phyloP scores from a whole-genome alignment of 2,329 filamentous ascomycete species.

The Moelleriella libera region DNA sequence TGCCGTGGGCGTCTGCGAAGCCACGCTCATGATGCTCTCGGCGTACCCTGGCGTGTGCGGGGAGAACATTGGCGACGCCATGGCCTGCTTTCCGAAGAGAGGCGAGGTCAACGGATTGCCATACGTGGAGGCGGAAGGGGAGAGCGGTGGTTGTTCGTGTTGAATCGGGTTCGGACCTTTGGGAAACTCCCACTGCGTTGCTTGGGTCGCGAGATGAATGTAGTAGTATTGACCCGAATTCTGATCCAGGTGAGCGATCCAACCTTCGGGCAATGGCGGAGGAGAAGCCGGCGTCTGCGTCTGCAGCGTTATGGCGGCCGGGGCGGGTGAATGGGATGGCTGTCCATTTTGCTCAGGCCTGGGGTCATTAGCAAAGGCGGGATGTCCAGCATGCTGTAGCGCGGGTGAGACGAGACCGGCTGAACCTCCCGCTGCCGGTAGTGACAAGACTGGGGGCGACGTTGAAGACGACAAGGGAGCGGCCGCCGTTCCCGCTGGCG shows the following conservation, averaged over 20 bases:
- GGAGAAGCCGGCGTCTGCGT: slow-evolving; percentile 60
- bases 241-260: slow-evolving; percentile 93
- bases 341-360: slow-evolving; percentile 39
- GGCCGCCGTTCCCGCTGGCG: not conserved
- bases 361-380: slow-evolving; percentile 80
- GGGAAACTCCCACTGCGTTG: slow-evolving; percentile 97
- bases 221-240: slow-evolving; percentile 98
- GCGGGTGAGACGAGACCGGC: slow-evolving; percentile 28
- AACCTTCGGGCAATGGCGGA: slow-evolving; percentile 88
- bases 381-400: slow-evolving; percentile 54
- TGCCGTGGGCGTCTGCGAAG: slow-evolving; percentile 57
- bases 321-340: slow-evolving; percentile 25
- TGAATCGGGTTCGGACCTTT: slow-evolving; percentile 87
- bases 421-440: slow-evolving; percentile 3
- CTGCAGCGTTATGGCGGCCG: slow-evolving; percentile 21
- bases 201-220: slow-evolving; percentile 87
- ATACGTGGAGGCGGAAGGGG: slow-evolving; percentile 65
- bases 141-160: slow-evolving; percentile 68
- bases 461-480: not conserved
- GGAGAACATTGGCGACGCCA: slow-evolving; percentile 71
- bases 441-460: not conserved
- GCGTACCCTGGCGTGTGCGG: slow-evolving; percentile 75
- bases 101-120: slow-evolving; percentile 61
- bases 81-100: slow-evolving; percentile 37
- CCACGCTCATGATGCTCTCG: slow-evolving; percentile 73